Conservation (phyloP, 116 monocot species). For the Dioscorea cayenensis region DNA sequence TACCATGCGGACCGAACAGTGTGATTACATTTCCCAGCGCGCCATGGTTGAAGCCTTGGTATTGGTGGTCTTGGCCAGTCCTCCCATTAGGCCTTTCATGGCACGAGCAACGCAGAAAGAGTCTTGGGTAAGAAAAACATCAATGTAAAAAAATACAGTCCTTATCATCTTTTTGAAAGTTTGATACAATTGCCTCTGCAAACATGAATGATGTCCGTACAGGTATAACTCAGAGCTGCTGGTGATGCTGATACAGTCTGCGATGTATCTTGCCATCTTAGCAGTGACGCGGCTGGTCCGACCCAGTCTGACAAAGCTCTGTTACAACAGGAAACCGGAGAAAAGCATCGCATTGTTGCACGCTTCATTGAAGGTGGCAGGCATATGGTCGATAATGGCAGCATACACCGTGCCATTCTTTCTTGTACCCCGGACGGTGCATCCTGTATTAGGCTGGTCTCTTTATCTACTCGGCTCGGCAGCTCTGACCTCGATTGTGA, state of each 20-base stretch:
- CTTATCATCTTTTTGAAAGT: neutral
- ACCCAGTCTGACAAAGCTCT: constrained; percentile 69
- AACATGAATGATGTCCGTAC: neutral
- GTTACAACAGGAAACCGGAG: constrained; percentile 70
- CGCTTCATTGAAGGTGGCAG: constrained; percentile 43
- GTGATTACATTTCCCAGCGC: constrained; percentile 97
- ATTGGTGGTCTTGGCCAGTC: constrained; percentile 99
- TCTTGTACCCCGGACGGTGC: constrained; percentile 77
- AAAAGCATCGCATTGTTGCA: constrained; percentile 58
- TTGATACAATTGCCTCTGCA: neutral
- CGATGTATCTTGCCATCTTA: constrained; percentile 67
- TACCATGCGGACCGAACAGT: constrained; percentile 98
- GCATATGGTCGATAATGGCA: constrained; percentile 58
- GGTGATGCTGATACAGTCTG: constrained; percentile 55
- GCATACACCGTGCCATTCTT: constrained; percentile 81
- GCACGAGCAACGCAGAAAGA: constrained; percentile 49
- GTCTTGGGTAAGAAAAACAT: constrained; percentile 48
- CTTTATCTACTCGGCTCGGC: constrained; percentile 72
- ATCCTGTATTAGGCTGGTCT: constrained; percentile 87
- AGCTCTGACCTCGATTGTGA: constrained; percentile 49
- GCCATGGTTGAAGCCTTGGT: constrained; percentile 97
- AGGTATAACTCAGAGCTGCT: constrained; percentile 81
- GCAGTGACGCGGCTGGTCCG: constrained; percentile 59
- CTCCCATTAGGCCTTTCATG: constrained; percentile 79
- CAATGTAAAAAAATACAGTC: neutral